These are phyloP conservation scores for Iris macrosiphon DNA, from an alignment of 106 monocot genomes.

Conservation along the genomic window DNA sequence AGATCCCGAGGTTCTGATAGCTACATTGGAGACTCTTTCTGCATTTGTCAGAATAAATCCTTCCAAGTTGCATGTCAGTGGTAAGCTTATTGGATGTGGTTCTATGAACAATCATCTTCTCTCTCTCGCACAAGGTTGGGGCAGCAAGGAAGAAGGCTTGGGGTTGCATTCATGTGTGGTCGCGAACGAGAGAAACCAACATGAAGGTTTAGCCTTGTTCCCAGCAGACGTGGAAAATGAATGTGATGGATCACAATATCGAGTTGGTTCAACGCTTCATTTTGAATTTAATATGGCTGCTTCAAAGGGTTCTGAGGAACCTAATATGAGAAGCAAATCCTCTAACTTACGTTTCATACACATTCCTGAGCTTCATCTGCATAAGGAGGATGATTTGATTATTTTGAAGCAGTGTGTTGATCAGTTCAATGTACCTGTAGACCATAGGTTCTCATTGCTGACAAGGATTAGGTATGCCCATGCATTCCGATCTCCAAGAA, in stretches of 20 bases:
- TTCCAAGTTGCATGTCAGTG: slow-evolving; percentile 92
- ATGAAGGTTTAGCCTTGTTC: slow-evolving; percentile 56
- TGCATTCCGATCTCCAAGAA: slow-evolving; percentile 65
- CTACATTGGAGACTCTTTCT: slow-evolving; percentile 81
- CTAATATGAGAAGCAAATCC: slow-evolving; percentile 18
- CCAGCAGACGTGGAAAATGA: slow-evolving; percentile 64
- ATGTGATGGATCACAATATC: slow-evolving; percentile 47
- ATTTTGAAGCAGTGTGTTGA: slow-evolving; percentile 84
- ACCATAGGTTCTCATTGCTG: slow-evolving; percentile 87
- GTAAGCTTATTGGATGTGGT: slow-evolving; percentile 79
- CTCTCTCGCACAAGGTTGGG: slow-evolving; percentile 98
- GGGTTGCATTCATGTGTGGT: slow-evolving; percentile 85
- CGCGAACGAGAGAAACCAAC: slow-evolving; percentile 68
- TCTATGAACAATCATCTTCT: slow-evolving; percentile 74
- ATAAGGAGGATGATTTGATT: slow-evolving; percentile 79
- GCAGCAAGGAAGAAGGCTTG: slow-evolving; percentile 99
- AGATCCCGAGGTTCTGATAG: slow-evolving; percentile 90
- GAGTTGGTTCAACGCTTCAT: slow-evolving; percentile 87
- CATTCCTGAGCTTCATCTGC: slow-evolving; percentile 79
- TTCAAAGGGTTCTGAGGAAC: slow-evolving; percentile 22
- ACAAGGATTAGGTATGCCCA: slow-evolving; percentile 96
- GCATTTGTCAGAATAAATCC: slow-evolving; percentile 93
- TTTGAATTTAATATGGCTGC: slow-evolving; percentile 65
- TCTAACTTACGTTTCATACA: slow-evolving; percentile 64
- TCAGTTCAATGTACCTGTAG: slow-evolving; percentile 71